These are phyloP conservation scores for Fusarium sp. DNA, from an alignment of 2,329 filamentous ascomycete species.

Conservation along the genomic window DNA sequence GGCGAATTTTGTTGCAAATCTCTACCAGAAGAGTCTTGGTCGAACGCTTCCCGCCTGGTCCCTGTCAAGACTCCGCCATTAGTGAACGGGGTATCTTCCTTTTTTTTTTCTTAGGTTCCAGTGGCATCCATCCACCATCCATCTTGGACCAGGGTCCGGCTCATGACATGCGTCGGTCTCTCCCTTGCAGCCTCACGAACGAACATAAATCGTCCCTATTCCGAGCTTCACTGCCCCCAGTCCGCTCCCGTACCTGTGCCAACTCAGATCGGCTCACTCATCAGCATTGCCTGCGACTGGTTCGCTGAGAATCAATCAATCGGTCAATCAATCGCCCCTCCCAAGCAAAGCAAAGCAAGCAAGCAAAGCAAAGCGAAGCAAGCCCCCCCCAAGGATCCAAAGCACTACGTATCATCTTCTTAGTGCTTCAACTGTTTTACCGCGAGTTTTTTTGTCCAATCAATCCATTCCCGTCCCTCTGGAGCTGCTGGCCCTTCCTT, in stretches of 20 bases:
- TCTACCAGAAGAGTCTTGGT: conserved; percentile 42
- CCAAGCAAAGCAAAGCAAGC: background rate
- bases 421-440: conserved; percentile 42
- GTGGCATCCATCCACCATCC: conserved; percentile 1
- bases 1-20: conserved; percentile 45
- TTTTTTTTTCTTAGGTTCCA: conserved; percentile 11
- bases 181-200: conserved; percentile 44
- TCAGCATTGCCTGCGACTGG: conserved; percentile 38
- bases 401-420: conserved; percentile 41
- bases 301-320: conserved; percentile 38
- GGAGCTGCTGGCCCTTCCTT: conserved; percentile 32
- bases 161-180: conserved; percentile 42
- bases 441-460: conserved; percentile 37
- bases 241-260: conserved; percentile 28
- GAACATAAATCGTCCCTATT: conserved; percentile 44
- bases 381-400: conserved; percentile 21
- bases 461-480: conserved; percentile 25
- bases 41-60: conserved; percentile 42
- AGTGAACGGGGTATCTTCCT: conserved; percentile 41
- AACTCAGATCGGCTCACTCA: conserved; percentile 39
- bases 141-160: conserved; percentile 40
- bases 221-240: conserved; percentile 34
- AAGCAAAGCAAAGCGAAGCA: background rate
- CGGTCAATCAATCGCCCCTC: background rate
- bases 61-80: conserved; percentile 41